Conservation (phyloP, 2,329 filamentous ascomycete species). For the Ciborinia camelliae region DNA sequence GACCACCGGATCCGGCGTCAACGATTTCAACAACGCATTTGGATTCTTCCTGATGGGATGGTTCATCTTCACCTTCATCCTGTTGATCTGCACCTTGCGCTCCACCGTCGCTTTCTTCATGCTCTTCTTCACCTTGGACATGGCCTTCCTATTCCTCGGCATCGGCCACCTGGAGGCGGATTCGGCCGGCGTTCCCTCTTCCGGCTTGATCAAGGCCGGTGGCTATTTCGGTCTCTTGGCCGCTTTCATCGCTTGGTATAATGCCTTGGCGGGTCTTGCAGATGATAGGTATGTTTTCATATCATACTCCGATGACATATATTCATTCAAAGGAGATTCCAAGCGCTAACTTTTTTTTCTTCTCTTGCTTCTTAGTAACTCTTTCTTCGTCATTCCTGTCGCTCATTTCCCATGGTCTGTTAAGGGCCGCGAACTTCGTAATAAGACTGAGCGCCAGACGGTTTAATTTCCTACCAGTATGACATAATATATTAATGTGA, state of each 20-base stretch:
- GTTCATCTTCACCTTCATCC: conserved; percentile 60
- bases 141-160: conserved; percentile 56
- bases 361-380: conserved; percentile 70
- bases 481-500: neutral
- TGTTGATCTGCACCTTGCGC: conserved; percentile 38
- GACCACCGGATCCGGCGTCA: conserved; percentile 25
- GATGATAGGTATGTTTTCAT: conserved; percentile 61
- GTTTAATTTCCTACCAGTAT: conserved; percentile 24
- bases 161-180: conserved; percentile 37
- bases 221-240: conserved; percentile 78
- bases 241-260: conserved; percentile 84
- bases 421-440: conserved; percentile 61
- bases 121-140: conserved; percentile 56
- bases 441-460: conserved; percentile 45
- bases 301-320: no score
- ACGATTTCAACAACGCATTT: conserved; percentile 48
- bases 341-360: conserved; percentile 37
- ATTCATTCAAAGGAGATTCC: no score
- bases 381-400: conserved; percentile 88
- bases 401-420: conserved; percentile 94
- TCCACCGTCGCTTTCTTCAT: conserved; percentile 56
- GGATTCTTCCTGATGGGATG: conserved; percentile 58
- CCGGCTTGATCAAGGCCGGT: conserved; percentile 60
- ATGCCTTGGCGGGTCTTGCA: conserved; percentile 76
- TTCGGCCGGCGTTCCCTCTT: conserved; percentile 38